Evolutionary conservation across 139 green algal species (phyloP).

Genomic region (Monoraphidium neglectum): DNA sequence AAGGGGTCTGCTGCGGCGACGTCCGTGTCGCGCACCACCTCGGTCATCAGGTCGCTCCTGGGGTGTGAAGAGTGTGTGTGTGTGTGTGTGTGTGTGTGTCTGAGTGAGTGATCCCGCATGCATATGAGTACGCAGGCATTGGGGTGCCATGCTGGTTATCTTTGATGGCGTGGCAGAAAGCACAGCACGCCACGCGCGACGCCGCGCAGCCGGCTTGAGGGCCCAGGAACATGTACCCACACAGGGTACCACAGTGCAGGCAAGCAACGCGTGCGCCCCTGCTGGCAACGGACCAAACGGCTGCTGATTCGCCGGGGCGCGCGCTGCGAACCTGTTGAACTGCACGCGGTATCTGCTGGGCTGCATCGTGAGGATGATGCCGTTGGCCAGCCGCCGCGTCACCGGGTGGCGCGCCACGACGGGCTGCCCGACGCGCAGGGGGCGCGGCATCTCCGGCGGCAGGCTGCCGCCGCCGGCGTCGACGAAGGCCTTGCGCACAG

Average conservation of each 20-base stretch:
- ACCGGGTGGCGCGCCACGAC: conserved; percentile 86
- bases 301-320: too few species aligned
- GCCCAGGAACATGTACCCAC: not conserved
- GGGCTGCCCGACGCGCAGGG: conserved; percentile 77
- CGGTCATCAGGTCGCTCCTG: conserved; percentile 76
- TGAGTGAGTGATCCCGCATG: not conserved
- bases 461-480: conserved; percentile 35
- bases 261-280: not conserved
- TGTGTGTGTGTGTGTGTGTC: not conserved
- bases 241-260: not conserved
- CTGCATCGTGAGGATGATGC: conserved; percentile 83
- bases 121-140: not conserved
- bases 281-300: too few species aligned
- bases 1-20: conserved; percentile 67
- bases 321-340: conserved; percentile 25
- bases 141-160: not conserved
- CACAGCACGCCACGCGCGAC: too few species aligned
- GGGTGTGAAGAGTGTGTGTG: not conserved
- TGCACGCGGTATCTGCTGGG: conserved; percentile 65
- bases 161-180: not conserved
- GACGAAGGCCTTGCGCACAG: conserved; percentile 35
- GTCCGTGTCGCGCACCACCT: conserved; percentile 78
- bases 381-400: conserved; percentile 78
- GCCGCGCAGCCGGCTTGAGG: too few species aligned
- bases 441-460: conserved; percentile 57